Evolutionary conservation across 805 yeast species (phyloP).

Genomic region (Kuraishia hungarica): DNA sequence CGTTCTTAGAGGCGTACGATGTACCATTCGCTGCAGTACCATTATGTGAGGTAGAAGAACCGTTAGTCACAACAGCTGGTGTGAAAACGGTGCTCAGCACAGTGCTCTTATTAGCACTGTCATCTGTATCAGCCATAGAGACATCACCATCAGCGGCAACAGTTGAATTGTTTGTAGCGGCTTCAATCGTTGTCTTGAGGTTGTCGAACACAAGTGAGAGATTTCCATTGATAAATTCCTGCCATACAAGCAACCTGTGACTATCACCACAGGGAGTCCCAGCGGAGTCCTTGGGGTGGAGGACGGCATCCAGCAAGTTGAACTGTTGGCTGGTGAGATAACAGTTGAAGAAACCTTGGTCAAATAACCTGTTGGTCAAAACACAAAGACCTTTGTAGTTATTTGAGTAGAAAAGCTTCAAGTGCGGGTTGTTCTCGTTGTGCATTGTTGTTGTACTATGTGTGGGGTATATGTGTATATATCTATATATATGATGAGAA

Average conservation of each 20-base stretch:
- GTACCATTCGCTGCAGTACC: not conserved
- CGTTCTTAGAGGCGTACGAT: not conserved
- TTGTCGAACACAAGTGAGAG: conserved; percentile 18
- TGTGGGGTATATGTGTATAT: not conserved
- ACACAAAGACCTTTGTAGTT: conserved; percentile 20
- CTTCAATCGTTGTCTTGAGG: conserved; percentile 3
- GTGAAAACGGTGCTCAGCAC: not conserved
- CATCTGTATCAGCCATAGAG: conserved; percentile 8
- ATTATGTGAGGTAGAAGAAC: not conserved
- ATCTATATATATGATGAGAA: not conserved
- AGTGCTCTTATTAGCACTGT: conserved; percentile 1
- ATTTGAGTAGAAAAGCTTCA: conserved; percentile 10
- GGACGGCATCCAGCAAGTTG: conserved; percentile 36
- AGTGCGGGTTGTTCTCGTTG: not conserved
- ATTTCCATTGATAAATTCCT: conserved; percentile 34
- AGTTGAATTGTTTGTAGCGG: not conserved
- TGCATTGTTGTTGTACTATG: not conserved
- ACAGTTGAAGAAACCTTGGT: conserved; percentile 32
- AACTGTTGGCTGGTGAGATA: conserved; percentile 50
- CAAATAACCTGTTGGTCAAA: conserved; percentile 26
- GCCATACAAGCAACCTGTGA: conserved; percentile 26
- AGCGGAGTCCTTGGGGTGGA: conserved; percentile 21
- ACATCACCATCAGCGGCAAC: conserved; percentile 1
- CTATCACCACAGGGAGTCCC: not conserved
- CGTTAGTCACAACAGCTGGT: not conserved